Evolutionary conservation across 805 yeast genomes (phyloP).

Genomic region (Zygoascus tannicola): DNA sequence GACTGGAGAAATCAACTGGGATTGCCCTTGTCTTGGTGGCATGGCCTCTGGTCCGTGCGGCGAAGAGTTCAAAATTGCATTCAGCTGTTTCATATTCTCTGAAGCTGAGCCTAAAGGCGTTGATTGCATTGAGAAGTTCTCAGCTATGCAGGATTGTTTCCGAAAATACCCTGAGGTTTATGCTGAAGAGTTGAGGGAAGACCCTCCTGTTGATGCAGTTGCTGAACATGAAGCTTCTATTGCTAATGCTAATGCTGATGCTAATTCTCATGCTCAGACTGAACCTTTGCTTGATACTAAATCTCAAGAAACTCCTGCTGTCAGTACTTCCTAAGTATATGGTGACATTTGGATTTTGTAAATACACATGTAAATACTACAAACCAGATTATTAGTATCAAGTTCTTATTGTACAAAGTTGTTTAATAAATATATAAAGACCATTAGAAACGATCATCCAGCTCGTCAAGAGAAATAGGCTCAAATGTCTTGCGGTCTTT

Average conservation of each 20-base stretch:
- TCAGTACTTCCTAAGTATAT: too few species aligned
- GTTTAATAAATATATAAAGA: background rate
- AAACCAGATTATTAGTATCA: too few species aligned
- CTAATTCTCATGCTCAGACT: too few species aligned
- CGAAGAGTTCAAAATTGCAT: slow-evolving; percentile 87
- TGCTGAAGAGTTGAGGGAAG: slow-evolving; percentile 83
- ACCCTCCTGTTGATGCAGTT: slow-evolving; percentile 33
- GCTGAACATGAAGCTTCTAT: slow-evolving; percentile 1
- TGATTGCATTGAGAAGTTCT: slow-evolving; percentile 87
- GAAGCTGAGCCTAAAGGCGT: slow-evolving; percentile 93
- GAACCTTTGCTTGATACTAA: too few species aligned
- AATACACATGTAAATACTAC: too few species aligned
- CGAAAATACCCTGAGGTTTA: slow-evolving; percentile 86
- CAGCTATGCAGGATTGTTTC: slow-evolving; percentile 90
- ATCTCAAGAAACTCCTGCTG: too few species aligned
- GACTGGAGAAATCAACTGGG: slow-evolving; percentile 99
- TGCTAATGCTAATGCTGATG: too few species aligned
- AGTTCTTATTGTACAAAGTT: too few species aligned
- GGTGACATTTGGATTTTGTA: too few species aligned
- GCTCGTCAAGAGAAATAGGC: slow-evolving; percentile 18
- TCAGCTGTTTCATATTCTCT: slow-evolving; percentile 89
- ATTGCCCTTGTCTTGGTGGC: slow-evolving; percentile 98
- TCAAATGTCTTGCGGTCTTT: slow-evolving; percentile 5
- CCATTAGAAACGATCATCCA: slow-evolving; percentile 3
- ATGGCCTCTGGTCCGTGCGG: slow-evolving; percentile 99